Evolutionary conservation across 495 filamentous ascomycete genomes (phyloP).

Genomic region (Talaromyces borbonicus): DNA sequence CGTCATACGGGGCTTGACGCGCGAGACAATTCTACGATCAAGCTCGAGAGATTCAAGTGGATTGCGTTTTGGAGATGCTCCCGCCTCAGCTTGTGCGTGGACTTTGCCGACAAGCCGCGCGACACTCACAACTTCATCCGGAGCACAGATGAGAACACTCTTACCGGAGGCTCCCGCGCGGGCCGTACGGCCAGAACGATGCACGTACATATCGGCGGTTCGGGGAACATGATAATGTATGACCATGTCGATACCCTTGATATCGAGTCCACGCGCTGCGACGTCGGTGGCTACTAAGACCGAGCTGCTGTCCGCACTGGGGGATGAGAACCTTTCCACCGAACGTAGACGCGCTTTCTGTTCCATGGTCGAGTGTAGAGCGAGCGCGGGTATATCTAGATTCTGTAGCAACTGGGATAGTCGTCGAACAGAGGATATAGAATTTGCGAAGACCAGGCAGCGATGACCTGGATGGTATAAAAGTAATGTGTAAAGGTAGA

Average conservation of each 20-base stretch:
- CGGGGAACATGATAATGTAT: constrained; percentile 94
- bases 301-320: constrained; percentile 43
- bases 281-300: constrained; percentile 93
- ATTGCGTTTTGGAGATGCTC: constrained; percentile 41
- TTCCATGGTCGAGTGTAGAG: constrained; percentile 86
- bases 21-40: constrained; percentile 66
- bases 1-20: constrained; percentile 60
- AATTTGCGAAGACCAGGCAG: constrained; percentile 88
- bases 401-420: constrained; percentile 76
- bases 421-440: constrained; percentile 84
- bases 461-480: constrained; percentile 71
- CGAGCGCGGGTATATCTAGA: constrained; percentile 64
- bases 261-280: constrained; percentile 92
- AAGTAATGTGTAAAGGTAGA: constrained; percentile 84
- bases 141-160: constrained; percentile 79
- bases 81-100: constrained; percentile 42
- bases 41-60: constrained; percentile 71
- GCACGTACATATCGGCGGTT: constrained; percentile 86
- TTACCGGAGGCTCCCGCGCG: constrained; percentile 67
- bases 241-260: constrained; percentile 75
- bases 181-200: constrained; percentile 90
- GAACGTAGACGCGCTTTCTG: constrained; percentile 95
- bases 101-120: constrained; percentile 80
- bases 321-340: constrained; percentile 76
- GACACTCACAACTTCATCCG: constrained; percentile 80